These are phyloP conservation scores for Puccinia polysora DNA, from an alignment of 1,284 basidiomycete species.

Conservation along the genomic window DNA sequence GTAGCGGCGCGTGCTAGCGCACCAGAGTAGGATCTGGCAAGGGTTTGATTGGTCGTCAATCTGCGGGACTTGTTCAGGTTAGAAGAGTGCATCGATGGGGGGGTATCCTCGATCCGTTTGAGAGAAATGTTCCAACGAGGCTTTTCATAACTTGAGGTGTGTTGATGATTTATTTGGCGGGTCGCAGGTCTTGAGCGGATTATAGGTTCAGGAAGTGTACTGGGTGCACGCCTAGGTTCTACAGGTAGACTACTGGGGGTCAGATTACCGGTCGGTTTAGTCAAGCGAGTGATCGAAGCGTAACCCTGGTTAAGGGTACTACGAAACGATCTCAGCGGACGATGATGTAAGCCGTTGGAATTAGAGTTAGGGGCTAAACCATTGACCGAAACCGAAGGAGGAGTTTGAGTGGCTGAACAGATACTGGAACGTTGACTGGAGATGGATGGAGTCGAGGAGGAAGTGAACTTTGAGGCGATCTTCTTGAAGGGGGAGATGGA, in stretches of 20 bases:
- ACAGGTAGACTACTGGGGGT: not conserved
- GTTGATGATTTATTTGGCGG: not conserved
- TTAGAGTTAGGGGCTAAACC: not conserved
- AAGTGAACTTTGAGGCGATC: constrained; percentile 20
- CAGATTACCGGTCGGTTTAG: not conserved
- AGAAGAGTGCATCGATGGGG: not conserved
- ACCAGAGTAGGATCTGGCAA: too few species aligned
- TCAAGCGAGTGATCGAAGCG: not conserved
- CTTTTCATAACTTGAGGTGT: constrained; percentile 6
- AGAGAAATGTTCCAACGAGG: constrained; percentile 42
- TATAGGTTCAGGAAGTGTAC: not conserved
- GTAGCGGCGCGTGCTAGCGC: too few species aligned
- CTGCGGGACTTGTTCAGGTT: not conserved
- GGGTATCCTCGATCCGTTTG: constrained; percentile 17
- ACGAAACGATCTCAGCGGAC: not conserved
- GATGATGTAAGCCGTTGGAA: not conserved
- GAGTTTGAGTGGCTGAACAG: not conserved
- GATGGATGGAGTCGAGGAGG: not conserved
- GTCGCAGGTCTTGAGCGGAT: not conserved
- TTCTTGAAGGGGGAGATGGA: constrained; percentile 25
- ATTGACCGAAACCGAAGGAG: not conserved
- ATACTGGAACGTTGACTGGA: constrained; percentile 3
- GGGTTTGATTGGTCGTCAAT: not conserved
- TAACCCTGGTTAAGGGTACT: not conserved
- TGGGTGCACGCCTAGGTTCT: not conserved